Evolutionary conservation across 306 rosid species (phyloP), one percentile per base, ranked within the genome.

Genomic region (Dalbergia cochinchinensis): DNA sequence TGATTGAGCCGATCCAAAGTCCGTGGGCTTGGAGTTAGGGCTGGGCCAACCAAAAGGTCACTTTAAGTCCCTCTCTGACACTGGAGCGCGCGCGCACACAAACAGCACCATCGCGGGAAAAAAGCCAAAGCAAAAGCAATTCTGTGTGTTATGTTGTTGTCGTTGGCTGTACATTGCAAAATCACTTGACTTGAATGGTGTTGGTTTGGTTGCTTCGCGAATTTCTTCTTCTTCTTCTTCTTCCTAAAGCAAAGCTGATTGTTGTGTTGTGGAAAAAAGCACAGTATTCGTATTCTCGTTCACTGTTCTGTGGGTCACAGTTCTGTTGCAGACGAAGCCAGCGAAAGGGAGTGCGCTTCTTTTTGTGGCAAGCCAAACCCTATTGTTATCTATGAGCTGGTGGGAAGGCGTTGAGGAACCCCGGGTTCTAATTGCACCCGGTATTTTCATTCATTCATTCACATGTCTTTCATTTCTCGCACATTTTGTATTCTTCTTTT

Each of bases 381-480:
- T 37, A 37, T 37, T 6, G 2, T 26, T 37, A 37, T 37, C 84
- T 39, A 92, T 95, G 99, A 82, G 78, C 44, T 90, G 90, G 92
- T 89, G 81, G 60, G 86, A 94, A 69, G 91, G 89, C 39, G 78
- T 59, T 67, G 90, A 90, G 15, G 97, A 92, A 83, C 63, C 86
- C 15, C 91, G 99, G 19, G 85, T 92, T 83, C 89, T 95, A 68
- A 75, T 95, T 39, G 94, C 97, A 5, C 84, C 94, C 1, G 95
- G 99, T 90, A 83, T 50, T 1, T 48, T 54, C 39, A 34, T 48
- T 15, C 31, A 16, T 22, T 69, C 69, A 45, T 4, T 22, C 22
- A 26, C 2, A 31, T 31, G 8, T 65, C 53, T 61, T 18, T 59
- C 2, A 16, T 50, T 64, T 64, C 11, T 50, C 9, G 10, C 19